Evolutionary conservation across 805 yeast genomes (phyloP), one percentile per base, ranked within the genome.

Genomic region (Pichia sporocuriosa): DNA sequence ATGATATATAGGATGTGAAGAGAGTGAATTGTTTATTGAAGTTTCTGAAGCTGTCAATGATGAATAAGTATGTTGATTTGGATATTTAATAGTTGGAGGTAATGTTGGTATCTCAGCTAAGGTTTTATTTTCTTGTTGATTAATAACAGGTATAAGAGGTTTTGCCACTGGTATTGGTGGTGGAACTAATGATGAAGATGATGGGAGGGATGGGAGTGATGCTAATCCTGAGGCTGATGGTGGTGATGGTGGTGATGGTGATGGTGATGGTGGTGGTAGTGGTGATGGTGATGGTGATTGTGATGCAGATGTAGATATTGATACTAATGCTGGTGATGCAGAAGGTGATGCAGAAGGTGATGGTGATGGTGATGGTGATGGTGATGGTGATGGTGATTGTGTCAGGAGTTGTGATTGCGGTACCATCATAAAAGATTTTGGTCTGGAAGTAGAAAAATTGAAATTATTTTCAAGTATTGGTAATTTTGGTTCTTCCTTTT

Each of bases 211-310:
- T 12, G 47, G 41, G 15, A 42, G 38, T 19, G 37, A 34, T 24
- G 16, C 5, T n/a, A n/a, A n/a, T n/a, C n/a, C n/a, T n/a, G n/a
- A n/a, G n/a, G n/a, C 15, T 3, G 28, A 24, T 33, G 20, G 25
- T 26, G 23, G 16, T 13, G n/a, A n/a, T n/a, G n/a, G n/a, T n/a
- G n/a, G n/a, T n/a, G n/a, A n/a, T n/a, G n/a, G n/a, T n/a, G n/a
- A n/a, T n/a, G n/a, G 29, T 3, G 28, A 24, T 33, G 20, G 25
- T 26, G 23, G 16, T 13, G 22, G 6, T 32, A 6, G n/a, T 32
- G 43, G 40, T 41, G 21, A 40, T 42, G 22, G 43, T 39, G 9
- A 40, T 42, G n/a, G n/a, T n/a, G n/a, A n/a, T n/a, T n/a, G n/a
- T n/a, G n/a, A n/a, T n/a, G n/a, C n/a, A n/a, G n/a, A n/a, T n/a